phyloP scores from a whole-genome alignment of 179 eudicot species.

The Silene noctiflora region DNA sequence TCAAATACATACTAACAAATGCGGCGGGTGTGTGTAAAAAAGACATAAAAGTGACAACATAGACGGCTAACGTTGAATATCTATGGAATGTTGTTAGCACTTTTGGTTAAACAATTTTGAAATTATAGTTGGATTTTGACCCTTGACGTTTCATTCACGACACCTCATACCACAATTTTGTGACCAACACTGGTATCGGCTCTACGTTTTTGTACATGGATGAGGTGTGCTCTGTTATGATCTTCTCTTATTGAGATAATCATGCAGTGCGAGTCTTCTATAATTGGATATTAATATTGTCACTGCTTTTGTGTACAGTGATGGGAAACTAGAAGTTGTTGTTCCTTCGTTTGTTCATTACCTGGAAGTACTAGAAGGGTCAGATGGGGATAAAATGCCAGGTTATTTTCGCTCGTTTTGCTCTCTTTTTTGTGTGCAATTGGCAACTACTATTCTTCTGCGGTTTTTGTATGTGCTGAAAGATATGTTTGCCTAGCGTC shows the following conservation, averaged over 20 bases:
- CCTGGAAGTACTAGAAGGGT: constrained; percentile 94
- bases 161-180: neutral
- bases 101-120: neutral
- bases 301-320: constrained; percentile 44
- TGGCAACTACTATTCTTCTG: neutral
- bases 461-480: constrained; percentile 4
- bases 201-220: neutral
- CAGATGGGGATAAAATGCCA: constrained; percentile 98
- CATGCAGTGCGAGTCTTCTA: neutral
- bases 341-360: constrained; percentile 99
- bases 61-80: neutral
- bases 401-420: constrained; percentile 35
- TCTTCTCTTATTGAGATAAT: neutral
- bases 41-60: neutral
- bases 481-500: neutral
- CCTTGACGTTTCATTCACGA: neutral
- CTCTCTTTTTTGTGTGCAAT: neutral
- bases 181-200: neutral
- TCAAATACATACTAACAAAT: neutral
- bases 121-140: neutral
- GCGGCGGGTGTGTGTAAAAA: neutral
- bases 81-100: neutral
- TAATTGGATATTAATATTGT: neutral
- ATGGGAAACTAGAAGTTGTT: constrained; percentile 93
- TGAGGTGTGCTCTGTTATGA: neutral